Conservation (phyloP, 176 grass and related monocot species). For the Chrysopogon serrulatus region DNA sequence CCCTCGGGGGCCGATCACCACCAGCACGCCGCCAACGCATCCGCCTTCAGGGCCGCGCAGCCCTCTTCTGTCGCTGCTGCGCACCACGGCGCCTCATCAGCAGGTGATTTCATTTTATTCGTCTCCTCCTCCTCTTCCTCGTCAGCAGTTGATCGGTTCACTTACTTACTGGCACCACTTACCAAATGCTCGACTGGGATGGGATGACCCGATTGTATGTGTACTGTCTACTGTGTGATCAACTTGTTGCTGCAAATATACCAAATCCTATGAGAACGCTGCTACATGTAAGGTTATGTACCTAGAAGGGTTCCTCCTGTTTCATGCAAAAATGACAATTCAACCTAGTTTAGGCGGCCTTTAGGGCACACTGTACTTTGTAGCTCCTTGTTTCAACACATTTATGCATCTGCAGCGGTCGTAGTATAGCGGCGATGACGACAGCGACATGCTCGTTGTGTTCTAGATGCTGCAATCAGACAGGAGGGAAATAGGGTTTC, state of each 20-base stretch:
- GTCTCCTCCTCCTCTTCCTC: not conserved
- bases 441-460: not conserved
- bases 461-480: not conserved
- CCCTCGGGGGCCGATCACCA: conserved; percentile 38
- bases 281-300: not conserved
- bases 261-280: too few species aligned
- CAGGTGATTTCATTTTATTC: conserved; percentile 53
- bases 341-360: not conserved
- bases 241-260: not conserved
- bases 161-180: too few species aligned
- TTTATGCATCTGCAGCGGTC: not conserved
- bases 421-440: not conserved
- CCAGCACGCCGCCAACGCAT: conserved; percentile 25
- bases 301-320: not conserved
- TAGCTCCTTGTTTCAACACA: not conserved
- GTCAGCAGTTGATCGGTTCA: not conserved
- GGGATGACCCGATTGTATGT: not conserved
- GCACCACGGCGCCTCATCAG: conserved; percentile 27
- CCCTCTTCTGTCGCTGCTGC: not conserved
- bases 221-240: not conserved
- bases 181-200: not conserved
- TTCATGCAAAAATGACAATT: too few species aligned
- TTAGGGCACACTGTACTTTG: not conserved
- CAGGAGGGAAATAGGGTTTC: not conserved
- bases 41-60: conserved; percentile 41